Evolutionary conservation across 2,329 filamentous ascomycete genomes (phyloP).

Genomic region (Ilyonectria destructans): DNA sequence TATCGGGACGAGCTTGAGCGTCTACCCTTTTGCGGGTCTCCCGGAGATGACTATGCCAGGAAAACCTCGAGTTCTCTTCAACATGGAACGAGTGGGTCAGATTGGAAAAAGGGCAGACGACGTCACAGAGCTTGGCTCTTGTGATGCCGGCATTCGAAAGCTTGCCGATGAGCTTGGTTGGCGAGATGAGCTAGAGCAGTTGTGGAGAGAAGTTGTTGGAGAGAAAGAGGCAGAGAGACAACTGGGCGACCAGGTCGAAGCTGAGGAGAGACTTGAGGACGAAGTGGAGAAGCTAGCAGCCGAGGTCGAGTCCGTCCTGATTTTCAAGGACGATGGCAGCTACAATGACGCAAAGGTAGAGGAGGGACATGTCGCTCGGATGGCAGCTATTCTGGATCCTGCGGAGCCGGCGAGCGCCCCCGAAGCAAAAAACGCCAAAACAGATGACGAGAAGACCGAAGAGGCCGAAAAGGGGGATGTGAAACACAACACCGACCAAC

Average conservation of each 20-base stretch:
- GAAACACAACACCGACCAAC: not conserved
- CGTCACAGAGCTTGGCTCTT: conserved; percentile 86
- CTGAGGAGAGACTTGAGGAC: conserved; percentile 61
- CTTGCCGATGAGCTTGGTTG: conserved; percentile 88
- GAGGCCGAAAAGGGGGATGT: not conserved
- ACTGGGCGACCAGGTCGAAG: conserved; percentile 52
- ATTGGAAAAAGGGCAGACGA: conserved; percentile 87
- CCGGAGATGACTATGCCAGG: conserved; percentile 75
- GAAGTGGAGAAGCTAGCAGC: conserved; percentile 61
- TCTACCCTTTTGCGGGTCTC: conserved; percentile 91
- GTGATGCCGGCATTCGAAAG: conserved; percentile 84
- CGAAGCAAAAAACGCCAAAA: not conserved
- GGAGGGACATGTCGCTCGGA: not conserved
- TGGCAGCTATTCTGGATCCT: not conserved
- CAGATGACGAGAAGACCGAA: not conserved
- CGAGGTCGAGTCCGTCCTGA: conserved; percentile 52
- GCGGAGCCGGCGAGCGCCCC: conserved; percentile 3
- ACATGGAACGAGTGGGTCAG: conserved; percentile 86
- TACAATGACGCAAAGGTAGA: conserved; percentile 31
- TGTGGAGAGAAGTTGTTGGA: conserved; percentile 81
- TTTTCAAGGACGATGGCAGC: conserved; percentile 50
- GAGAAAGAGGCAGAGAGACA: conserved; percentile 71
- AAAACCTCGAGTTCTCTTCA: conserved; percentile 87
- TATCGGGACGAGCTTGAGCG: conserved; percentile 89
- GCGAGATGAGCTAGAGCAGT: conserved; percentile 83